phyloP scores from a whole-genome alignment of 2,329 filamentous ascomycete species.

The Colletotrichum tofieldiae region DNA sequence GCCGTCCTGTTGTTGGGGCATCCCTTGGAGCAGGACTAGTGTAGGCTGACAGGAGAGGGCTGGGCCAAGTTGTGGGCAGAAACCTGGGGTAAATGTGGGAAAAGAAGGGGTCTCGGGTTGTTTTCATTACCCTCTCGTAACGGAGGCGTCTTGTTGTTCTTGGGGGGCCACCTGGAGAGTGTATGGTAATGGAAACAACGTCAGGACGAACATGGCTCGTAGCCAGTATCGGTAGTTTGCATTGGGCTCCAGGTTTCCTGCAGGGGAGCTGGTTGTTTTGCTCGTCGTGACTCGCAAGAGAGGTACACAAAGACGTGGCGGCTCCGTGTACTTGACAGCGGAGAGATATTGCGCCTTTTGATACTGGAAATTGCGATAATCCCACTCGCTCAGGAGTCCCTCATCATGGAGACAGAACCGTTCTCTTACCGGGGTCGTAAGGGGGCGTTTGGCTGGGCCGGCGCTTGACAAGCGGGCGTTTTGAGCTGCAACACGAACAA shows the following conservation, averaged over 20 bases:
- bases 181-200: constrained; percentile 33
- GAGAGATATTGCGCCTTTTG: neutral
- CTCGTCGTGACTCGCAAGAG: constrained; percentile 13
- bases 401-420: neutral
- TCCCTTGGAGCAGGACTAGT: constrained; percentile 2
- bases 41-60: neutral
- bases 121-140: constrained; percentile 14
- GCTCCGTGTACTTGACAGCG: neutral
- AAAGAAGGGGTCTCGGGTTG: constrained; percentile 34
- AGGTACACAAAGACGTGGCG: neutral
- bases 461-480: constrained; percentile 39
- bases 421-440: neutral
- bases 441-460: constrained; percentile 20
- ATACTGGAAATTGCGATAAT: neutral
- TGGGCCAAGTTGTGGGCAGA: constrained; percentile 21
- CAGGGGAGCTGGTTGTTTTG: constrained; percentile 15
- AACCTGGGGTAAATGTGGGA: constrained; percentile 37
- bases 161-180: neutral
- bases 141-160: neutral
- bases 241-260: neutral
- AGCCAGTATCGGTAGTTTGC: neutral
- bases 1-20: constrained; percentile 1
- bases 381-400: neutral
- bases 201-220: constrained; percentile 26
- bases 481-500: constrained; percentile 40